These are phyloP conservation scores for Monosporascus sp. DNA, from an alignment of 2,329 filamentous ascomycete genomes.

Conservation along the genomic window DNA sequence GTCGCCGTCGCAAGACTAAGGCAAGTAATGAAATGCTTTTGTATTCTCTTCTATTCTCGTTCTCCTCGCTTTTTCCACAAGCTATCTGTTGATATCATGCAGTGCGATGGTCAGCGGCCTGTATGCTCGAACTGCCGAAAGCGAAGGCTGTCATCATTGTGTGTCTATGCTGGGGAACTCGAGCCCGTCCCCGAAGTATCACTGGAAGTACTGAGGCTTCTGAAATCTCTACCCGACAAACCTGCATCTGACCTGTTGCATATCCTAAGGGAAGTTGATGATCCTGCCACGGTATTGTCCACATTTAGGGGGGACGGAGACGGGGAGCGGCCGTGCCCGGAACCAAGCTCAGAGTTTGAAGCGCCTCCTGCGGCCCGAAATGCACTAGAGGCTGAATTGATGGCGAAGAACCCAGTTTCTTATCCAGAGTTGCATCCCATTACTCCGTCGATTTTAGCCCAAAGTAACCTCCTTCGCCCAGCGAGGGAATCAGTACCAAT, in stretches of 20 bases:
- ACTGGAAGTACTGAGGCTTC: constrained; percentile 19
- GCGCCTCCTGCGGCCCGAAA: not conserved
- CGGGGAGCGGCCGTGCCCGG: not conserved
- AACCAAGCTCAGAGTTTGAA: not conserved
- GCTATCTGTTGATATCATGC: not conserved
- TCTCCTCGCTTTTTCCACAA: not conserved
- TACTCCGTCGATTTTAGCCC: constrained; percentile 2
- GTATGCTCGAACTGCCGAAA: constrained; percentile 13
- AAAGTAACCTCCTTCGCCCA: constrained; percentile 4
- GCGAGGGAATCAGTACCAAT: constrained; percentile 2
- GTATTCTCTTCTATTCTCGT: not conserved
- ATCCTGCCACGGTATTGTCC: constrained; percentile 16
- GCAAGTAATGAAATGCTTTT: constrained; percentile 4
- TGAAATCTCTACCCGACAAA: constrained; percentile 15
- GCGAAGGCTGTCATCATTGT: constrained; percentile 5
- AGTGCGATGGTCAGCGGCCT: constrained; percentile 18
- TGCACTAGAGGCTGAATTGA: constrained; percentile 18
- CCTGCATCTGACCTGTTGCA: constrained; percentile 15
- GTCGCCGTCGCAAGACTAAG: constrained; percentile 15
- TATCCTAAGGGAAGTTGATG: constrained; percentile 14
- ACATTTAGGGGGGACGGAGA: constrained; percentile 7
- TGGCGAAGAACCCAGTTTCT: constrained; percentile 16
- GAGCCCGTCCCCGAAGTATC: constrained; percentile 8
- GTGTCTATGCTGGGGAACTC: constrained; percentile 12
- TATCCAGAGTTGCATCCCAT: constrained; percentile 15